Evolutionary conservation across 768 basidiomycete genomes (phyloP).

Genomic region (Phanerochaete sordida): DNA sequence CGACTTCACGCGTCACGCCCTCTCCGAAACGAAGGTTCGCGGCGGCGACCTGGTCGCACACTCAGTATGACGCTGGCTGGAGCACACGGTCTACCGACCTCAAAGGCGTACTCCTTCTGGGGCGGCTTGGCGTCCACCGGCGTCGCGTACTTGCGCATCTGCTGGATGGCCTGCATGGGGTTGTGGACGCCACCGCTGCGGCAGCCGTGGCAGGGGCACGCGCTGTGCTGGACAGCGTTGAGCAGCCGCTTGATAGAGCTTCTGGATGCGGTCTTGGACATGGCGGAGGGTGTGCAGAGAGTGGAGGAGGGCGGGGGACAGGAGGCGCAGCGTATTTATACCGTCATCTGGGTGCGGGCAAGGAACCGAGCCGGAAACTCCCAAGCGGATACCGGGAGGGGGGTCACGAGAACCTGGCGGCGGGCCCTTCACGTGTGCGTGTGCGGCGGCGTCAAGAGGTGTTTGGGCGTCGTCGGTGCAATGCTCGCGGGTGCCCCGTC

Average conservation of each 20-base stretch:
- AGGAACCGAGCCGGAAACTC: conserved; percentile 11
- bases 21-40: conserved; percentile 87
- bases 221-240: conserved; percentile 65
- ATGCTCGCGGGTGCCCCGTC: not conserved
- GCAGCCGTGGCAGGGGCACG: conserved; percentile 79
- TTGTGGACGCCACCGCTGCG: conserved; percentile 41
- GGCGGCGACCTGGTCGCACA: conserved; percentile 62
- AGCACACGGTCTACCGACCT: conserved; percentile 40
- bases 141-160: conserved; percentile 72
- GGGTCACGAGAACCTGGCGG: conserved; percentile 15
- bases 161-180: conserved; percentile 45
- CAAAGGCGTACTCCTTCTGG: conserved; percentile 91
- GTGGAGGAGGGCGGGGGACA: conserved; percentile 4
- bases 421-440: conserved; percentile 11
- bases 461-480: too few species aligned
- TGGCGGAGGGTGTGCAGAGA: conserved; percentile 13
- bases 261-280: conserved; percentile 42
- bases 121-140: conserved; percentile 55
- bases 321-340: conserved; percentile 16
- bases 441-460: not conserved
- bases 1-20: conserved; percentile 86
- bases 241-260: conserved; percentile 70
- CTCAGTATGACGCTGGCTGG: not conserved
- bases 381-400: conserved; percentile 2
- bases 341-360: not conserved